Evolutionary conservation across 495 filamentous ascomycete genomes (phyloP).

Genomic region (Collariella sp.): DNA sequence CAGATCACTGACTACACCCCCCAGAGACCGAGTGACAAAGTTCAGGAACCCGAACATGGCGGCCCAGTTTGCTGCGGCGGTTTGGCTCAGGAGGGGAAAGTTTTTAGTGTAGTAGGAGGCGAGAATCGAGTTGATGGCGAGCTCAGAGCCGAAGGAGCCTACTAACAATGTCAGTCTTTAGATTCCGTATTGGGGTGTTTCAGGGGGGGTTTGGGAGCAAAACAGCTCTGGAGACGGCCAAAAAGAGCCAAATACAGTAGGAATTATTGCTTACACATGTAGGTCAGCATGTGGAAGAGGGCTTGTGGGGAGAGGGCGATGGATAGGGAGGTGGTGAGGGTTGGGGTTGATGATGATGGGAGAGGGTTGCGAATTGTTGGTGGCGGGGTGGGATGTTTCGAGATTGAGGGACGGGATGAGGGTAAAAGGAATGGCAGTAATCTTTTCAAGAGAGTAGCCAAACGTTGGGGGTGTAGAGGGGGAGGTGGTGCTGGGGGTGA

Average conservation of each 20-base stretch:
- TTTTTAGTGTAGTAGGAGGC: slow-evolving; percentile 70
- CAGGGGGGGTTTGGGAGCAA: no score
- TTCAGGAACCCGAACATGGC: slow-evolving; percentile 92
- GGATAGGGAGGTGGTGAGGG: slow-evolving; percentile 46
- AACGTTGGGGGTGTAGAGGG: background rate
- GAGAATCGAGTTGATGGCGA: slow-evolving; percentile 77
- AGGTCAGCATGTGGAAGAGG: slow-evolving; percentile 55
- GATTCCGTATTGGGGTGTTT: no score
- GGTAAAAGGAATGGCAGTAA: background rate
- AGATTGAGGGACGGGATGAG: background rate
- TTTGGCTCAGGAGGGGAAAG: slow-evolving; percentile 67
- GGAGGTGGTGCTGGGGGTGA: background rate
- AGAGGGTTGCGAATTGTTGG: slow-evolving; percentile 11
- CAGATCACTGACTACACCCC: slow-evolving; percentile 64
- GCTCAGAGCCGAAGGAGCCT: slow-evolving; percentile 77
- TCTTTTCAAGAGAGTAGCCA: background rate
- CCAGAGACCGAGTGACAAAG: slow-evolving; percentile 61
- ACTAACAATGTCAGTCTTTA: no score
- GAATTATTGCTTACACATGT: no score
- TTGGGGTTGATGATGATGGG: slow-evolving; percentile 57
- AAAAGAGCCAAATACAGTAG: no score
- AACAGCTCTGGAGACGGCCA: no score
- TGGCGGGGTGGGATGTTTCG: background rate
- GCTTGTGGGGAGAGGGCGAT: slow-evolving; percentile 52
- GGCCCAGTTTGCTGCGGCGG: slow-evolving; percentile 67